These are phyloP conservation scores for Boletus barrowsii DNA, from an alignment of 768 basidiomycete species.

Conservation along the genomic window DNA sequence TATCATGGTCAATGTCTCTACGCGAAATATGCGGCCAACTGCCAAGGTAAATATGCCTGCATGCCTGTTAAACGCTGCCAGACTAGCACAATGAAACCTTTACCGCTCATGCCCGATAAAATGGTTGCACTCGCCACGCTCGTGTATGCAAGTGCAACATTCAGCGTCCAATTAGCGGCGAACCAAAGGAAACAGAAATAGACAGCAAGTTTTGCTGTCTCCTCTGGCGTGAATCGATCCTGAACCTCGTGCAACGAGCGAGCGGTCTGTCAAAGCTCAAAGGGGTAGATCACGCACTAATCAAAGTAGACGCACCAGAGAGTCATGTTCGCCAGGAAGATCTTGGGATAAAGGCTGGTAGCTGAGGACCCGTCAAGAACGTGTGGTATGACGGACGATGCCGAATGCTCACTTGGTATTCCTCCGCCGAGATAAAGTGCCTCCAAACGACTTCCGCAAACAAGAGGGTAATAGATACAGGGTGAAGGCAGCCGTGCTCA, in stretches of 20 bases:
- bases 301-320: constrained; percentile 14
- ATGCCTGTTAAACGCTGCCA: not conserved
- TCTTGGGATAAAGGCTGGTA: constrained; percentile 27
- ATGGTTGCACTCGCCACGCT: constrained; percentile 95
- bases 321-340: constrained; percentile 4
- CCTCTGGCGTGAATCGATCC: constrained; percentile 50
- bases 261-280: constrained; percentile 7
- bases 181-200: constrained; percentile 92
- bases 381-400: not conserved
- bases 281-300: not conserved
- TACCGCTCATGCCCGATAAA: constrained; percentile 85
- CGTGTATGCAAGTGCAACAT: constrained; percentile 80
- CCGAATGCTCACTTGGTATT: constrained; percentile 8
- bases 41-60: constrained; percentile 91
- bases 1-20: constrained; percentile 69
- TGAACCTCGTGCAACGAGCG: constrained; percentile 13
- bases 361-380: constrained; percentile 9
- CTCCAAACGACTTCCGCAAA: constrained; percentile 32
- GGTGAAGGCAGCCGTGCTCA: constrained; percentile 87
- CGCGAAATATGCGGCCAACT: constrained; percentile 75
- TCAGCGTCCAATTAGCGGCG: constrained; percentile 88
- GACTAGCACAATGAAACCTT: constrained; percentile 19
- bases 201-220: constrained; percentile 78
- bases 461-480: constrained; percentile 72
- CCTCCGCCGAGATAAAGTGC: not conserved